phyloP scores from a whole-genome alignment of 2,329 filamentous ascomycete species.

The Escovopsis sp. region DNA sequence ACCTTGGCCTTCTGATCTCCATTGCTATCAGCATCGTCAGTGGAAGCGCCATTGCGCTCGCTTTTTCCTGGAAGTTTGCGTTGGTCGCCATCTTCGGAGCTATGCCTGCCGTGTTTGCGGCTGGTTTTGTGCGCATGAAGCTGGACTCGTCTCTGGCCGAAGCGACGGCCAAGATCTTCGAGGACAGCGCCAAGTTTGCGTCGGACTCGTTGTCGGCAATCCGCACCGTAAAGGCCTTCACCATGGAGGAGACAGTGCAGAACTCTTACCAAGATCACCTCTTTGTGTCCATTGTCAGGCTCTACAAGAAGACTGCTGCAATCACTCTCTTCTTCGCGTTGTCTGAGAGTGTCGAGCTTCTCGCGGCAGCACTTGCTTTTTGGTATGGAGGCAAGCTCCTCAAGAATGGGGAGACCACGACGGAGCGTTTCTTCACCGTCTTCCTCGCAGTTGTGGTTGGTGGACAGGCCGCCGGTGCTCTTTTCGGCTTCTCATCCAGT shows the following conservation, averaged over 20 bases:
- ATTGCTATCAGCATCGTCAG: constrained; percentile 17
- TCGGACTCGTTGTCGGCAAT: constrained; percentile 48
- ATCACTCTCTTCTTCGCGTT: constrained; percentile 1
- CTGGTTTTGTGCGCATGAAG: constrained; percentile 41
- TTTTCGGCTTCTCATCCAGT: constrained; percentile 4
- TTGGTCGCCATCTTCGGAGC: constrained; percentile 22
- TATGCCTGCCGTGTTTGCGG: constrained; percentile 18
- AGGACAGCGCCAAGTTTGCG: constrained; percentile 46
- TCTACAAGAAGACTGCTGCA: neutral
- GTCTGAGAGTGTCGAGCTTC: constrained; percentile 12
- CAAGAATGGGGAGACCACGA: constrained; percentile 20
- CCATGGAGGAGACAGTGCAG: constrained; percentile 42
- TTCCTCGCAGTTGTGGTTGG: constrained; percentile 25
- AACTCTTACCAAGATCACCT: constrained; percentile 22
- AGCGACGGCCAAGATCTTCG: constrained; percentile 33
- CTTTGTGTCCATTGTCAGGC: neutral
- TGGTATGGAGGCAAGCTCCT: constrained; percentile 13
- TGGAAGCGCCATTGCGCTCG: constrained; percentile 15
- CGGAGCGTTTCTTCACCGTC: constrained; percentile 24
- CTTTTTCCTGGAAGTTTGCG: constrained; percentile 23
- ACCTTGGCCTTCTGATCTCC: constrained; percentile 15
- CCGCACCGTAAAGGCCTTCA: constrained; percentile 45
- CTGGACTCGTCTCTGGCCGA: constrained; percentile 1
- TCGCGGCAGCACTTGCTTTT: constrained; percentile 5
- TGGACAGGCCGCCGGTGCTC: constrained; percentile 13